Conservation (phyloP, 2,329 filamentous ascomycete genomes). For the Bipolaris gigantea region DNA sequence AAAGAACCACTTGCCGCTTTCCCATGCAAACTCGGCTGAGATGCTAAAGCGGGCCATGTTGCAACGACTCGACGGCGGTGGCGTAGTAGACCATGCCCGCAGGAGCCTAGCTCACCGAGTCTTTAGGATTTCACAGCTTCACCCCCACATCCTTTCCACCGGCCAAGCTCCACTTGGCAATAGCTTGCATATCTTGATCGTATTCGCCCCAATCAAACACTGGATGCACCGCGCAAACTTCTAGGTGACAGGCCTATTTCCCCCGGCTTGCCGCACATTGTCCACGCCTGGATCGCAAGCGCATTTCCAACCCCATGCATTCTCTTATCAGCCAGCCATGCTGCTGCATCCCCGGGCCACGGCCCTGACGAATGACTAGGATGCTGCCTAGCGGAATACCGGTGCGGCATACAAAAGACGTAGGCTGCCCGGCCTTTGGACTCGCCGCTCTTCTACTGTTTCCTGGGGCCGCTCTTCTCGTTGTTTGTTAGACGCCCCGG, state of each 20-base stretch:
- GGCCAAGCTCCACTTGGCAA: slow-evolving; percentile 11
- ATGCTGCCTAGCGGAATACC: slow-evolving; percentile 11
- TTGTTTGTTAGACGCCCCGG: not conserved
- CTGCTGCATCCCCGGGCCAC: slow-evolving; percentile 14
- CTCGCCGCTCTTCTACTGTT: not conserved
- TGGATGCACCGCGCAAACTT: not conserved
- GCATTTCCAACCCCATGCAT: not conserved
- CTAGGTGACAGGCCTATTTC: not conserved
- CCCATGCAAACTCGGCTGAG: not conserved
- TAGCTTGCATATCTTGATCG: slow-evolving; percentile 9
- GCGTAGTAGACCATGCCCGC: not conserved
- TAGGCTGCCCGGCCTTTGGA: not conserved
- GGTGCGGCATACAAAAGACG: slow-evolving; percentile 7
- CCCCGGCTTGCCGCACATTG: slow-evolving; percentile 2
- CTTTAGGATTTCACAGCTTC: slow-evolving; percentile 7
- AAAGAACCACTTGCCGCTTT: too few relatives aligned
- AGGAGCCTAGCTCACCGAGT: not conserved
- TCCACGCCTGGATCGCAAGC: slow-evolving; percentile 4
- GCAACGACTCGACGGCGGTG: not conserved
- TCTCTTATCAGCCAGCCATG: not conserved
- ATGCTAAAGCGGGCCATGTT: not conserved
- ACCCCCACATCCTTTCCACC: slow-evolving; percentile 2
- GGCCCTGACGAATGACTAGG: slow-evolving; percentile 11
- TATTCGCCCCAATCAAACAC: not conserved
- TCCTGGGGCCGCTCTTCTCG: not conserved